Evolutionary conservation across 1,284 basidiomycete species (phyloP), one percentile per base, ranked within the genome.

Genomic region (Athelia psychrophila): DNA sequence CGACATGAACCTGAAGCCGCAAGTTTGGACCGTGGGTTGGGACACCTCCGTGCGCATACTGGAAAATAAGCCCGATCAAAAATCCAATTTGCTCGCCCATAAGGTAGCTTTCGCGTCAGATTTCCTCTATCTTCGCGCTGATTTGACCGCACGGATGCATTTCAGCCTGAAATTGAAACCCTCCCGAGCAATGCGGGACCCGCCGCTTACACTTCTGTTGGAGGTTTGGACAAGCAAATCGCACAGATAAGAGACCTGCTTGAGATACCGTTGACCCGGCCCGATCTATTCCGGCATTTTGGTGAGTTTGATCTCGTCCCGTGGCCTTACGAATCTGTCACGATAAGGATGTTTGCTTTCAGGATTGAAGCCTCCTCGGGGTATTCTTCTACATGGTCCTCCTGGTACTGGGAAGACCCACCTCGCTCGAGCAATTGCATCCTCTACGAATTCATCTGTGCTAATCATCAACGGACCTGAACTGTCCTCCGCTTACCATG

Each of bases 391-490:
- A 1, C 88, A 96, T 67, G 95, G 95, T 15, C 93, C 93, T 16
- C 93, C 95, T 1, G 95, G 95, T 19, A 98, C 95, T 3, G 95
- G 95, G 13, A 98, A 97, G 71, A 97, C 95, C 0, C 92, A 95
- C 58, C 77, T 97, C 2, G 93, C 94, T 8, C 86, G 93, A 50
- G 91, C 93, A 8, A 94, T 97, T 52, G 89, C 91, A 10, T 80
- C 86, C 3, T 88, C 91, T 1, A 90, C 88, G 0, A 80, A 80
- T 27, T 89, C 93, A 23, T 85, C 86, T 22, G 88, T 95, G 23
- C 80, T 95, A 54, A 83, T 93, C 50, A 88, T 98, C 64, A 96
- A 97, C 59, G 97, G 97, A 0, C 93, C 97, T 2, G 95, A 98
- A 66, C 83, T 99, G 16, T 93, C 91, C 0, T 94, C 92, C 13